Conservation (phyloP, 108 stramenopile genomes). For the Fragilariopsis cylindrus region DNA sequence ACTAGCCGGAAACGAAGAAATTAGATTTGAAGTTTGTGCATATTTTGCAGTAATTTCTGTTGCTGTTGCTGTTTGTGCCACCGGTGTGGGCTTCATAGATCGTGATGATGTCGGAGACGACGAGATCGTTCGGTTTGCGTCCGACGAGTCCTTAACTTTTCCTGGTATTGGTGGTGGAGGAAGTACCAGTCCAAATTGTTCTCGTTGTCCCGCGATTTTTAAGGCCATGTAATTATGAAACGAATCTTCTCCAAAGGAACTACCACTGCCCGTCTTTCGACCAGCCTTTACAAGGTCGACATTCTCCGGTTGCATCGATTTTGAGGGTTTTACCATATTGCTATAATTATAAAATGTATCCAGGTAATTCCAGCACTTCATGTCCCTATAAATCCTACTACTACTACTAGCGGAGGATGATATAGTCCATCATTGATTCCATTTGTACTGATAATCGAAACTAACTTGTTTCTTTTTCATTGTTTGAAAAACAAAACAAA, state of each 20-base stretch:
- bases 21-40: neutral
- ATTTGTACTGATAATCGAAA: too few relatives aligned
- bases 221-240: slow-evolving; percentile 84
- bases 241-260: slow-evolving; percentile 56
- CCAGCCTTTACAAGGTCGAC: slow-evolving; percentile 37
- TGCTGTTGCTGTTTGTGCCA: neutral
- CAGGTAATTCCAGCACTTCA: too few relatives aligned
- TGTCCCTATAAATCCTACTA: too few relatives aligned
- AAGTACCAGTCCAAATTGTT: slow-evolving; percentile 68
- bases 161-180: slow-evolving; percentile 58
- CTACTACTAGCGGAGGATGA: too few relatives aligned
- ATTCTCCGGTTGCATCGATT: slow-evolving; percentile 48
- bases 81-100: slow-evolving; percentile 24
- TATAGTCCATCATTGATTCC: too few relatives aligned
- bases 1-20: neutral
- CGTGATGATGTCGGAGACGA: slow-evolving; percentile 20
- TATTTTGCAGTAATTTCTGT: neutral
- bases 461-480: too few relatives aligned
- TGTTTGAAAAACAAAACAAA: too few relatives aligned
- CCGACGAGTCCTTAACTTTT: neutral
- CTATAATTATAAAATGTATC: neutral
- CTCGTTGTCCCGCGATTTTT: slow-evolving; percentile 78
- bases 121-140: slow-evolving; percentile 12
- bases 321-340: slow-evolving; percentile 55
- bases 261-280: slow-evolving; percentile 22